These are phyloP conservation scores for Peronospora belbahrii DNA, from an alignment of 352 stramenopile genomes.

Conservation along the genomic window DNA sequence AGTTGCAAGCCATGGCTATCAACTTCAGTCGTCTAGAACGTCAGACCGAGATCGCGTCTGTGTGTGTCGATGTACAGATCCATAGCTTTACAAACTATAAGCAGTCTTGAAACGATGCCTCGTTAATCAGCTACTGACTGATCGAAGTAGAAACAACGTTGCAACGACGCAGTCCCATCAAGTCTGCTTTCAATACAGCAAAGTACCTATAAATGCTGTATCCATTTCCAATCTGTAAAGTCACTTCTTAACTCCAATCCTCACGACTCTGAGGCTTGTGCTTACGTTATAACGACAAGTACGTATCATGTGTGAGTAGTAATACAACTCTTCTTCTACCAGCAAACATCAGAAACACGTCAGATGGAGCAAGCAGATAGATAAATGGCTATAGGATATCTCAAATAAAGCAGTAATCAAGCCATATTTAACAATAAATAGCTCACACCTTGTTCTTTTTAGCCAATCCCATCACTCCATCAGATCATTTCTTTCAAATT, in stretches of 20 bases:
- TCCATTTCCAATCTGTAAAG: too few species aligned
- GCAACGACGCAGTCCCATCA: neutral
- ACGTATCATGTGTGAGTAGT: too few species aligned
- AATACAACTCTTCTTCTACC: too few species aligned
- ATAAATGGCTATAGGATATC: too few species aligned
- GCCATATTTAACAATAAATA: too few species aligned
- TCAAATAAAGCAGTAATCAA: too few species aligned
- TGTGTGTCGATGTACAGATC: constrained; percentile 11
- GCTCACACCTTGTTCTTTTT: too few species aligned
- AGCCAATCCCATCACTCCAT: constrained; percentile 11
- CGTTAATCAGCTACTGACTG: neutral
- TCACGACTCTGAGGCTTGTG: too few species aligned
- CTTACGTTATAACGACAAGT: too few species aligned
- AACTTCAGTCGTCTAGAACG: neutral
- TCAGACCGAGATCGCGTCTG: constrained; percentile 5
- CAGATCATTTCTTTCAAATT: constrained; percentile 11
- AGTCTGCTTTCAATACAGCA: constrained; percentile 9
- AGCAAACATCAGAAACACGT: too few species aligned
- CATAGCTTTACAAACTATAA: neutral
- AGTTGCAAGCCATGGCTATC: neutral
- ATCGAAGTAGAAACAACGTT: constrained; percentile 8
- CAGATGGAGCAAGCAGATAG: too few species aligned
- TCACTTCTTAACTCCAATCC: too few species aligned
- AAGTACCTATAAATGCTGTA: neutral
- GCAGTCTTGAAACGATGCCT: constrained; percentile 1